Conservation (phyloP, 164 flowering plant species). For the Chimonanthus salicifolius region DNA sequence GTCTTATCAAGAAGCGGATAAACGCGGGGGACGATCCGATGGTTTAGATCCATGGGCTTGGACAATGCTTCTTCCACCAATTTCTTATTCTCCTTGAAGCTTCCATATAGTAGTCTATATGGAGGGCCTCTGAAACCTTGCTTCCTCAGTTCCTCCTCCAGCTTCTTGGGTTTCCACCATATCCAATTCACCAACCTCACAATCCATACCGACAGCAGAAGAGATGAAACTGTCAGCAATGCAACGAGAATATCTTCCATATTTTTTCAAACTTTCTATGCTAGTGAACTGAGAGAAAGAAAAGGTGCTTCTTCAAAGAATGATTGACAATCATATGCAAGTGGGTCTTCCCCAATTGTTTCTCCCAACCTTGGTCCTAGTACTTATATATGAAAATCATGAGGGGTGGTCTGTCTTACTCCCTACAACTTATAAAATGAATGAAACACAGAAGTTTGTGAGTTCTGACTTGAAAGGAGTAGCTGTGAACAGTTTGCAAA, state of each 20-base stretch:
- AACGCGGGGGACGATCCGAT: conserved; percentile 32
- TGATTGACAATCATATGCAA: too few relatives aligned
- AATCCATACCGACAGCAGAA: neutral
- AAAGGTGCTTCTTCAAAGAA: too few relatives aligned
- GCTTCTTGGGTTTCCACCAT: neutral
- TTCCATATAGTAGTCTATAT: conserved; percentile 36
- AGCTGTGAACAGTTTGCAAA: too few relatives aligned
- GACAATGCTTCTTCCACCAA: conserved; percentile 29
- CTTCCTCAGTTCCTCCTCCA: conserved; percentile 27
- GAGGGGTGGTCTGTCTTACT: too few relatives aligned
- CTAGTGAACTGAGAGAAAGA: too few relatives aligned
- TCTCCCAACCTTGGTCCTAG: too few relatives aligned
- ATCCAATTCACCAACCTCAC: conserved; percentile 6
- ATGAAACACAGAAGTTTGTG: too few relatives aligned
- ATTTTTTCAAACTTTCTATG: neutral
- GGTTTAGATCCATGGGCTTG: conserved; percentile 34
- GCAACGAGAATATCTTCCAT: conserved; percentile 4
- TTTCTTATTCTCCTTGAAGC: conserved; percentile 28
- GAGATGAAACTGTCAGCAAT: neutral
- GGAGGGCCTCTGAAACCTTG: conserved; percentile 42
- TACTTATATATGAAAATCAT: too few relatives aligned
- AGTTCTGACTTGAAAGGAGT: too few relatives aligned
- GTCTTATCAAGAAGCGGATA: conserved; percentile 16
- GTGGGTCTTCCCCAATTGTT: too few relatives aligned
- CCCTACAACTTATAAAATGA: too few relatives aligned